Percentiles rank a stretch among this genome's conserved stretches.
These are phyloP conservation scores for Talaromyces funiculosus DNA, from an alignment of 2,329 filamentous ascomycete genomes.

Conservation along the genomic window DNA sequence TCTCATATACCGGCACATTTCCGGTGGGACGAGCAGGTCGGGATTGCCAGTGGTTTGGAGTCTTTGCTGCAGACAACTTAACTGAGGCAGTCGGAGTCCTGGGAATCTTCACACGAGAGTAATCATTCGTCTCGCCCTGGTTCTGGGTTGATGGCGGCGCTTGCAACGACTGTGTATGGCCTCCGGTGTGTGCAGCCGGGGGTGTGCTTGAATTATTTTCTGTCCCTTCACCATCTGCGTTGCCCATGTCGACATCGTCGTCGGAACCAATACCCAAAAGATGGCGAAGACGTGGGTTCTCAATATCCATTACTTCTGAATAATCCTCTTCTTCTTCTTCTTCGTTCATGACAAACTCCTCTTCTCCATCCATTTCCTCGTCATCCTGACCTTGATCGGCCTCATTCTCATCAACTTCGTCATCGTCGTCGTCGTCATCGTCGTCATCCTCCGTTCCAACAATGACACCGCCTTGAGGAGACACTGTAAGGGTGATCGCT, in stretches of 20 bases:
- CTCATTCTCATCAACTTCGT: conserved; percentile 41
- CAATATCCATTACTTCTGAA: conserved; percentile 32
- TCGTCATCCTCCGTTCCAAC: conserved; percentile 46
- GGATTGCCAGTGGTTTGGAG: conserved; percentile 76
- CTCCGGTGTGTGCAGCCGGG: conserved; percentile 72
- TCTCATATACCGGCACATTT: conserved; percentile 67
- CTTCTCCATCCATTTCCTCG: conserved; percentile 18
- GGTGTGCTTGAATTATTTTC: conserved; percentile 72
- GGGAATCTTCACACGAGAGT: conserved; percentile 59
- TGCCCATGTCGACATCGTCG: conserved; percentile 47
- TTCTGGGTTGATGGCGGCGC: conserved; percentile 32
- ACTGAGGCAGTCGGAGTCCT: conserved; percentile 62
- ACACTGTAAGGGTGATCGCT: conserved; percentile 36
- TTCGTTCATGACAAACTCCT: conserved; percentile 33
- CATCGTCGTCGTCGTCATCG: conserved; percentile 35
- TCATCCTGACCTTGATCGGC: conserved; percentile 21
- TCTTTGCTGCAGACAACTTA: conserved; percentile 41
- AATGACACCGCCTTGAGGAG: conserved; percentile 37
- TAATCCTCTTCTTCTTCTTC: conserved; percentile 45
- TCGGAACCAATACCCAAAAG: conserved; percentile 29
- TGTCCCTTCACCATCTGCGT: conserved; percentile 57
- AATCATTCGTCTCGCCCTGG: conserved; percentile 16
- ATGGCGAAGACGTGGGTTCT: conserved; percentile 19
- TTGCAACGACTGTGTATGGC: conserved; percentile 61
- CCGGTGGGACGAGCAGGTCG: conserved; percentile 66